Conservation (phyloP, 495 filamentous ascomycete species). For the Neurospora discreta region DNA sequence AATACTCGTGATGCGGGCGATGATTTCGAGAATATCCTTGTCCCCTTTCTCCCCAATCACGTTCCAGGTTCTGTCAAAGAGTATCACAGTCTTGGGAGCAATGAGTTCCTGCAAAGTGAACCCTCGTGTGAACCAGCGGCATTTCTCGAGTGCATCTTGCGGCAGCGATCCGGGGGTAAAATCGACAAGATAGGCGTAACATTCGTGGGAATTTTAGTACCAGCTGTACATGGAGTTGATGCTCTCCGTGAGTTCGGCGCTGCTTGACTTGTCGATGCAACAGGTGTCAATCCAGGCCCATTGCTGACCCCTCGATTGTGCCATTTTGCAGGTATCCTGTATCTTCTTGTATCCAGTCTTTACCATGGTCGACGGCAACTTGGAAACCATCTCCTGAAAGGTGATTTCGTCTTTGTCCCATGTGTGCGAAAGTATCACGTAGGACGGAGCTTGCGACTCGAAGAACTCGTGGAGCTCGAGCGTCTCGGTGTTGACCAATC, state of each 20-base stretch:
- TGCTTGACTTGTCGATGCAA: constrained; percentile 37
- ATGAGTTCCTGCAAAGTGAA: constrained; percentile 32
- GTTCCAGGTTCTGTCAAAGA: constrained; percentile 11
- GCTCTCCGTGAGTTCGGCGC: constrained; percentile 31
- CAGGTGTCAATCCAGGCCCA: constrained; percentile 38
- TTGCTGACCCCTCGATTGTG: constrained; percentile 8
- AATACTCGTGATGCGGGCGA: neutral
- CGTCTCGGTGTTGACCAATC: constrained; percentile 2
- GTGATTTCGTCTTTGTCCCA: constrained; percentile 4
- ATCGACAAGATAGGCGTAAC: constrained; percentile 24
- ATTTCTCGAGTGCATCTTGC: neutral
- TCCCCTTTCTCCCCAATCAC: neutral
- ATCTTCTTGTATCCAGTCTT: constrained; percentile 13
- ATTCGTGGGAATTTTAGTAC: constrained; percentile 21
- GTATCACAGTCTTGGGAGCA: constrained; percentile 19
- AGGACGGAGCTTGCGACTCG: neutral
- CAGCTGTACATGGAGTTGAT: constrained; percentile 41
- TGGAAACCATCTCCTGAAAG: constrained; percentile 1
- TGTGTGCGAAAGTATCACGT: constrained; percentile 7
- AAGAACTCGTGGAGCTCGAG: neutral
- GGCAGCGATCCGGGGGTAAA: neutral
- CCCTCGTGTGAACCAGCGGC: constrained; percentile 26
- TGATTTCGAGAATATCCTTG: neutral
- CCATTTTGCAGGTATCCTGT: constrained; percentile 18
- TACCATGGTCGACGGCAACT: neutral